Conservation (phyloP, 1,284 basidiomycete genomes). For the Anthracocystis setariae region DNA sequence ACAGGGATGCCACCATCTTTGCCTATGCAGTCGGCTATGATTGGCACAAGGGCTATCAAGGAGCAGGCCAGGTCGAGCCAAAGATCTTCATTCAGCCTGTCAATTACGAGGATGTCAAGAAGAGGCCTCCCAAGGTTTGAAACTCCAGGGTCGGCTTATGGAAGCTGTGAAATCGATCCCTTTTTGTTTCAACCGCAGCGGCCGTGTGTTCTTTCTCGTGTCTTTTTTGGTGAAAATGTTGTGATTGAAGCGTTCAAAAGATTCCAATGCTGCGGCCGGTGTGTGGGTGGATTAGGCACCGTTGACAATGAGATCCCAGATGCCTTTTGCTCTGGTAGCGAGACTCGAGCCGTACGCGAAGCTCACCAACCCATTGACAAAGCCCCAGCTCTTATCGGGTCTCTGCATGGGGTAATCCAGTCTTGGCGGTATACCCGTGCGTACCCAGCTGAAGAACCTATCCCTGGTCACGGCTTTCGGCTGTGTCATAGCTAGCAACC, state of each 20-base stretch:
- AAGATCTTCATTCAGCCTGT: constrained; percentile 62
- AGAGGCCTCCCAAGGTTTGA: constrained; percentile 60
- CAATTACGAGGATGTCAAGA: constrained; percentile 60
- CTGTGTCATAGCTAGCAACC: constrained; percentile 84
- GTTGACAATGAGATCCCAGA: constrained; percentile 22
- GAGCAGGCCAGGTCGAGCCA: constrained; percentile 50
- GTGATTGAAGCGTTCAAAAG: neutral
- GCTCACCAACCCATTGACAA: constrained; percentile 27
- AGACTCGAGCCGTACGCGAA: constrained; percentile 29
- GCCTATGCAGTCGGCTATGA: constrained; percentile 66
- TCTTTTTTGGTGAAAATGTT: no score
- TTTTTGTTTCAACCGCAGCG: no score
- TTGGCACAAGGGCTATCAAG: constrained; percentile 65
- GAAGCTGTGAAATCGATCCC: no score
- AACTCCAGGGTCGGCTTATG: no score
- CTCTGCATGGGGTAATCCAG: constrained; percentile 66
- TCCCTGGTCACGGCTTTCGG: constrained; percentile 87
- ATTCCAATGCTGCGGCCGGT: no score
- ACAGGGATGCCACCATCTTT: constrained; percentile 62
- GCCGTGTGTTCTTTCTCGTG: no score
- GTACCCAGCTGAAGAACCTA: constrained; percentile 80
- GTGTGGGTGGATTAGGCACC: neutral
- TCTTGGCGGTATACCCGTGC: constrained; percentile 80
- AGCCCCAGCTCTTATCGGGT: constrained; percentile 26
- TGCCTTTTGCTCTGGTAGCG: constrained; percentile 4